Base-by-base conservation (phyloP, 768 basidiomycete genomes). In the Panaeolus cyanescens region DNA sequence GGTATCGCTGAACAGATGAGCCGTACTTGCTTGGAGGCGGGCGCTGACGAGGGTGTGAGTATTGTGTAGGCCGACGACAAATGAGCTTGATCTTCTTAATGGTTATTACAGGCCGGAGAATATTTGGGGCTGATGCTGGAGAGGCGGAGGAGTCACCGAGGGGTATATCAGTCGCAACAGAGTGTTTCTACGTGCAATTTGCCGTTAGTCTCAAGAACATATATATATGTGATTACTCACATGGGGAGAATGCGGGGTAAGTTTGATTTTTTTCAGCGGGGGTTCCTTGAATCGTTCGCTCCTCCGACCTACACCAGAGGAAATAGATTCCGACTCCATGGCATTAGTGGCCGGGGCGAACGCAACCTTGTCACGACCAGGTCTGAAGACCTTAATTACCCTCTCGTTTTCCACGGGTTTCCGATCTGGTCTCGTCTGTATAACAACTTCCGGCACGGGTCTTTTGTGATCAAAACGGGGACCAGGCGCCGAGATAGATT, bases 41-140 rank as follows among this genome's bases (percentile, higher is more conserved):
- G 10, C 79, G 78, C 68, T 97, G 95, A 12, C 70, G 70, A 0
- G 90, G 93, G 71, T 89, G 83, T 12, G 92, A 85, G 40, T 86
- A 76, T 1, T 76, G 69, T 1, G 83, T 80, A 6, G 91, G 91
- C 12, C 77, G 77, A 36, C 88, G 83, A 13, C 93, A 88, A 53
- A 91, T 81, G 59, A 90, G 78, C 66, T 81, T 85, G 54, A 92
- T 79, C 56, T 91, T 85, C 69, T 83, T 87, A 60, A 92, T 80
- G 31, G 75, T 75, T n/a, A 72, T 71, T 61, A 64, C 73, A 19
- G 68, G 65, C 5, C 65, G 58, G 19, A 59, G 50, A 40, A 17
- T 66, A 69, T 15, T 67, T 58, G 32, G 67, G 30, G 54, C 61
- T 62, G 30, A 66, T 59, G 20, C 33, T 32, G 50, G 20, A 25